phyloP scores from a whole-genome alignment of 2,329 filamentous ascomycete genomes.

The Penicillium sp. region DNA sequence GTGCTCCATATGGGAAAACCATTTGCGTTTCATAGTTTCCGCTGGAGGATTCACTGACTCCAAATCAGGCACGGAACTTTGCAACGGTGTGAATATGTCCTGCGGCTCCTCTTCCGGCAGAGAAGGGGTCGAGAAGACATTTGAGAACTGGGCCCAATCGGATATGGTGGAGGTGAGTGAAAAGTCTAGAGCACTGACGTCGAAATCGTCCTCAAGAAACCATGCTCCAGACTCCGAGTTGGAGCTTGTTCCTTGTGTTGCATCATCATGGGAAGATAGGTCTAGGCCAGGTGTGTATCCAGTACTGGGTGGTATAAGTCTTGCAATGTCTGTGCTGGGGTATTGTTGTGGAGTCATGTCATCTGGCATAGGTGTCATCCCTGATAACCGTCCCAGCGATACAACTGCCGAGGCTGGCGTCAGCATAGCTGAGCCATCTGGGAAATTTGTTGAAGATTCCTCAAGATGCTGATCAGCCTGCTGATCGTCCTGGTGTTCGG shows the following conservation, averaged over 20 bases:
- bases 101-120: neutral
- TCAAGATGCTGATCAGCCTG: neutral
- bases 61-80: neutral
- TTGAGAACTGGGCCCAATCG: conserved; percentile 19
- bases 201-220: conserved; percentile 19
- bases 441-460: neutral
- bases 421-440: neutral
- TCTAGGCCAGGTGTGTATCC: neutral
- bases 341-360: neutral
- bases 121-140: neutral
- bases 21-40: conserved; percentile 6
- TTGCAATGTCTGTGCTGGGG: neutral
- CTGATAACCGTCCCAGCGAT: neutral
- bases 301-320: neutral
- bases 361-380: neutral
- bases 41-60: neutral
- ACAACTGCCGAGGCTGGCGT: neutral
- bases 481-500: neutral
- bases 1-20: conserved; percentile 9
- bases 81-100: neutral
- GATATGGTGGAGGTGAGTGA: conserved; percentile 19
- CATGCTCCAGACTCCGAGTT: conserved; percentile 10
- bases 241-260: neutral
- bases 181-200: conserved; percentile 18
- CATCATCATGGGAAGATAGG: neutral